Evolutionary conservation across 1,284 basidiomycete species (phyloP).

Genomic region (Apiotrichum montevideense): DNA sequence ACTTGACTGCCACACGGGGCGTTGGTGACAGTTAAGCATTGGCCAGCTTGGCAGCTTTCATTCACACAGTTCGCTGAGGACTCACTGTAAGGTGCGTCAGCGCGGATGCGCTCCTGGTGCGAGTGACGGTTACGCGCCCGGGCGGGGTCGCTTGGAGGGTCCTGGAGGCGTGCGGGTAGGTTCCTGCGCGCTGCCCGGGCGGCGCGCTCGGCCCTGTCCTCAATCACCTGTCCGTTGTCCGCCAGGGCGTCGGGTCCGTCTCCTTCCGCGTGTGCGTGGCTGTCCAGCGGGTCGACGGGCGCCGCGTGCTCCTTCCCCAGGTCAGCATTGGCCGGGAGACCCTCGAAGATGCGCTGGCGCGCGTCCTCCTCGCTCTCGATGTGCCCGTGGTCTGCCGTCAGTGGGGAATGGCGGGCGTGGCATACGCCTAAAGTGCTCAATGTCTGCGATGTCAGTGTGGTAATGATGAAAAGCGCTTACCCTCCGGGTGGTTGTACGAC

Average conservation of each 20-base stretch:
- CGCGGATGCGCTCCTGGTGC: conserved; percentile 33
- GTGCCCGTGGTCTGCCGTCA: conserved; percentile 61
- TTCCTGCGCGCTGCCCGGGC: conserved; percentile 1
- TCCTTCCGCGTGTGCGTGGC: conserved; percentile 37
- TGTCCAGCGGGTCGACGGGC: conserved; percentile 35
- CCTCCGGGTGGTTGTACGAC: conserved; percentile 87
- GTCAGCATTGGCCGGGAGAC: conserved; percentile 34
- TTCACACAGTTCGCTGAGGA: conserved; percentile 2
- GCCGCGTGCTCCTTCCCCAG: conserved; percentile 37
- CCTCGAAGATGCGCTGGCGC: conserved; percentile 44
- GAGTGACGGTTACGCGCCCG: not conserved
- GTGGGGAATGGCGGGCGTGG: not conserved
- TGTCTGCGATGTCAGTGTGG: conserved; percentile 37
- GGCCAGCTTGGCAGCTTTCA: no score
- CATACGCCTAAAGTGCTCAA: conserved; percentile 39
- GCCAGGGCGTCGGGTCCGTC: conserved; percentile 27
- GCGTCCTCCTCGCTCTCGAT: conserved; percentile 76
- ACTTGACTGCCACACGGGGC: no score
- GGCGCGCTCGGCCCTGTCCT: not conserved
- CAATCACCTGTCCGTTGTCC: not conserved
- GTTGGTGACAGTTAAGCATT: not conserved
- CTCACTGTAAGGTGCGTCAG: conserved; percentile 46
- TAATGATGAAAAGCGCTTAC: conserved; percentile 48
- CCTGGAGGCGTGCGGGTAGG: conserved; percentile 3
- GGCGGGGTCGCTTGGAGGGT: conserved; percentile 13